A percentile compares a stretch with the other conserved stretches of the same genome.
Evolutionary conservation across 139 green algal genomes (phyloP).

Genomic region (Chlamydomonas incerta): DNA sequence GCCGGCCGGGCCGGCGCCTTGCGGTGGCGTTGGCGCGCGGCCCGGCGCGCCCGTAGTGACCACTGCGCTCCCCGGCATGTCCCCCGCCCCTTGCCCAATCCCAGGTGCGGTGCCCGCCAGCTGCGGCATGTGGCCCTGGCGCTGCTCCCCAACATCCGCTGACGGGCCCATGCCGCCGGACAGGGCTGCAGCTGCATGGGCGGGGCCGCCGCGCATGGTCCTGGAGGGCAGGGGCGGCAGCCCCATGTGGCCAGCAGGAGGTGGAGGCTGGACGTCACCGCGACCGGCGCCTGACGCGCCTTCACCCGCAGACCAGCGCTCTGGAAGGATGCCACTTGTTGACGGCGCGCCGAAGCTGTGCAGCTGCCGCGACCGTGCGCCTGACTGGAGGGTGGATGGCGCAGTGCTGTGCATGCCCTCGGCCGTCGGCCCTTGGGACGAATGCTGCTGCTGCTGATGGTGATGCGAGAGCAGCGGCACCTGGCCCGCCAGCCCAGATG

Average conservation of each 20-base stretch:
- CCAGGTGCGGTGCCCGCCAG: too few relatives aligned
- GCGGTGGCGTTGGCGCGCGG: too few relatives aligned
- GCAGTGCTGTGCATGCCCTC: background rate
- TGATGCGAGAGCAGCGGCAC: background rate
- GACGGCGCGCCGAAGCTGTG: background rate
- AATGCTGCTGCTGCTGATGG: too few relatives aligned
- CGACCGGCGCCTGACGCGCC: background rate
- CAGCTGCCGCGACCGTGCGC: background rate
- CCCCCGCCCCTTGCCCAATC: too few relatives aligned
- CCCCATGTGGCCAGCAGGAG: background rate
- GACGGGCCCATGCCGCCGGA: background rate
- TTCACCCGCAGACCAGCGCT: constrained; percentile 15
- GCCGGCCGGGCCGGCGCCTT: too few relatives aligned
- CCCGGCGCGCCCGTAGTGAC: too few relatives aligned
- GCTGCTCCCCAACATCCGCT: too few relatives aligned
- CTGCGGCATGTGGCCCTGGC: too few relatives aligned
- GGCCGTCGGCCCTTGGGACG: background rate
- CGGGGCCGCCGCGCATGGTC: too few relatives aligned
- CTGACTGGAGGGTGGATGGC: background rate
- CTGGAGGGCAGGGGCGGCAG: background rate
- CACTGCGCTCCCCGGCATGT: too few relatives aligned
- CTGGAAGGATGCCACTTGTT: background rate
- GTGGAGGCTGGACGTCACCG: background rate
- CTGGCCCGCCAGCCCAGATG: background rate
- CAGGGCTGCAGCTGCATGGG: too few relatives aligned